Evolutionary conservation across 306 rosid species (phyloP), one percentile per base, ranked within the genome.

Genomic region (Geum urbanum): DNA sequence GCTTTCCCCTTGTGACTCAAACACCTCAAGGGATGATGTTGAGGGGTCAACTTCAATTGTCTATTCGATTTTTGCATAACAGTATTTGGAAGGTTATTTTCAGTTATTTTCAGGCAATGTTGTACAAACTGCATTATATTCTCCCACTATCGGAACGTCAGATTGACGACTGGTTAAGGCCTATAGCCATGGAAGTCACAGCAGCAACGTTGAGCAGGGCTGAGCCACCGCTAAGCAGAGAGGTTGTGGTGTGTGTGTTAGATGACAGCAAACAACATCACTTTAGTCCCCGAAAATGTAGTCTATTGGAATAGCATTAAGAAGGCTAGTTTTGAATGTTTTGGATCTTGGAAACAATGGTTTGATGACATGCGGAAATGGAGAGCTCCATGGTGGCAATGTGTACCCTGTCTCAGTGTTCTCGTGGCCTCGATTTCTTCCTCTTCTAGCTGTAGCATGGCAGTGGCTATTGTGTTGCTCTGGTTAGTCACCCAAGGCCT

Each of bases 41-140:
- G 63, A 53, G 8, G 48, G 72, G 72, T 20, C 40, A 69, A 52
- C 9, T 69, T 45, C 63, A 69, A 40, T 53, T 69, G 63, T 44
- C 39, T 18, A 24, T 52, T 45, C 45, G 62, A 53, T n/a, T n/a
- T n/a, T n/a, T n/a, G n/a, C n/a, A n/a, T n/a, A n/a, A n/a, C n/a
- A n/a, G n/a, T n/a, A n/a, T n/a, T n/a, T n/a, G n/a, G n/a, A n/a
- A n/a, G n/a, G n/a, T n/a, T n/a, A n/a, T n/a, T n/a, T n/a, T n/a
- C n/a, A n/a, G n/a, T n/a, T n/a, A n/a, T n/a, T n/a, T n/a, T n/a
- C n/a, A n/a, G n/a, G n/a, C n/a, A n/a, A n/a, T n/a, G n/a, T n/a
- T n/a, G n/a, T n/a, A n/a, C n/a, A n/a, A n/a, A n/a, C n/a, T n/a
- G 63, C 72, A 69, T 39, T 52, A 52, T 45, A 5, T 6, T 39